Percentiles rank a stretch among this genome's conserved stretches.
Conservation (phyloP, 2,329 filamentous ascomycete genomes). For the Aciculosporium take region DNA sequence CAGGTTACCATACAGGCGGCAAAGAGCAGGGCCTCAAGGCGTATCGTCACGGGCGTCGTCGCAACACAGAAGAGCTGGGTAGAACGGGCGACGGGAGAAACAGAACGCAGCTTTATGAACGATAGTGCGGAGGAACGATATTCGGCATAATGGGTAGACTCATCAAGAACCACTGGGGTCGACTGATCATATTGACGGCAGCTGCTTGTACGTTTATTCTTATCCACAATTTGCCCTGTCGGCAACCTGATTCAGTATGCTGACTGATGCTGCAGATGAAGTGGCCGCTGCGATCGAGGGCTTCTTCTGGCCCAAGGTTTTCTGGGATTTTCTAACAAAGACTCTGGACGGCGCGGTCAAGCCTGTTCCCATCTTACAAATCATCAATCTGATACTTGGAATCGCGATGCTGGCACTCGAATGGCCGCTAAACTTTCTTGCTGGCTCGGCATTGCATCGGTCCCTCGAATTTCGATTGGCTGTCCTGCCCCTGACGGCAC, state of each 20-base stretch:
- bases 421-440: slow-evolving; percentile 71
- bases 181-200: slow-evolving; percentile 80
- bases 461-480: slow-evolving; percentile 78
- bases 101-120: slow-evolving; percentile 3
- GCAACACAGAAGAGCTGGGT: background rate
- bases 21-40: background rate
- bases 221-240: background rate
- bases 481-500: slow-evolving; percentile 62
- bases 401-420: slow-evolving; percentile 71
- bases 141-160: slow-evolving; percentile 68
- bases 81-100: background rate
- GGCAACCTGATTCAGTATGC: slow-evolving; percentile 8
- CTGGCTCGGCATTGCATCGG: slow-evolving; percentile 65
- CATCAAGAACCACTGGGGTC: slow-evolving; percentile 99
- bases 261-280: slow-evolving; percentile 52
- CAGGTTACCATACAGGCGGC: background rate
- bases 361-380: slow-evolving; percentile 77
- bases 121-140: background rate
- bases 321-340: slow-evolving; percentile 92
- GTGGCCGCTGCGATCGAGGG: slow-evolving; percentile 66
- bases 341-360: slow-evolving; percentile 77
- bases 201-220: slow-evolving; percentile 49
- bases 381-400: slow-evolving; percentile 75
- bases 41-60: background rate
- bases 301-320: slow-evolving; percentile 98